Conservation (phyloP, 805 yeast species). For the Hanseniaspora osmophila region DNA sequence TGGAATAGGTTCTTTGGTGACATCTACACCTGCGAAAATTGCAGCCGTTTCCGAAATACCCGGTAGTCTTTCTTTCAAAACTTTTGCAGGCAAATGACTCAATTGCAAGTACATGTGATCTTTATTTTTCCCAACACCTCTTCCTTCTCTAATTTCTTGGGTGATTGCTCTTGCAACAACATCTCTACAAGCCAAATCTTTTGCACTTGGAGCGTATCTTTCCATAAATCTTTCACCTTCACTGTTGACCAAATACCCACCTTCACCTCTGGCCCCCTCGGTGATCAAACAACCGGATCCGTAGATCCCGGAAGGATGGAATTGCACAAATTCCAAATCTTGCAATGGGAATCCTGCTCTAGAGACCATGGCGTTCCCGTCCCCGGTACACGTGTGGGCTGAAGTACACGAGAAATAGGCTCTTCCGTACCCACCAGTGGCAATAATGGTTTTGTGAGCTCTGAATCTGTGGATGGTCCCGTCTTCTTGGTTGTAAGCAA, state of each 20-base stretch:
- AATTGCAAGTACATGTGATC: slow-evolving; percentile 93
- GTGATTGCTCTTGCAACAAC: slow-evolving; percentile 97
- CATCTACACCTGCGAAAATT: slow-evolving; percentile 98
- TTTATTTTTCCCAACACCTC: slow-evolving; percentile 95
- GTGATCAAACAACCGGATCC: slow-evolving; percentile 98
- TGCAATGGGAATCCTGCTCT: slow-evolving; percentile 97
- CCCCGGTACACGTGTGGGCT: slow-evolving; percentile 99
- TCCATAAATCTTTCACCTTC: slow-evolving; percentile 99
- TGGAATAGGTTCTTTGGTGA: slow-evolving; percentile 97
- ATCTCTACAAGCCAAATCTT: slow-evolving; percentile 96
- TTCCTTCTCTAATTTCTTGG: slow-evolving; percentile 95
- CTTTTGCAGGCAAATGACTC: slow-evolving; percentile 84
- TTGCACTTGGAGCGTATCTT: slow-evolving; percentile 96
- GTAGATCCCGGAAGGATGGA: slow-evolving; percentile 98
- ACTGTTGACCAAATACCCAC: slow-evolving; percentile 89
- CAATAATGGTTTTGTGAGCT: slow-evolving; percentile 90
- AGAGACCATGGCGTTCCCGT: slow-evolving; percentile 95
- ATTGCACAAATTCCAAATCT: slow-evolving; percentile 94
- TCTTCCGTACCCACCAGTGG: slow-evolving; percentile 98
- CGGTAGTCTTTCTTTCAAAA: slow-evolving; percentile 88
- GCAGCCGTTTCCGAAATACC: slow-evolving; percentile 98
- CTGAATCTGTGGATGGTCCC: slow-evolving; percentile 96
- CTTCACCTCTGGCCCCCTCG: slow-evolving; percentile 99
- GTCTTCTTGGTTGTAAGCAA: slow-evolving; percentile 97
- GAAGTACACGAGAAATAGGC: slow-evolving; percentile 98